phyloP scores from a whole-genome alignment of 345 rosid genomes.

The Hibiscus tridactylites region DNA sequence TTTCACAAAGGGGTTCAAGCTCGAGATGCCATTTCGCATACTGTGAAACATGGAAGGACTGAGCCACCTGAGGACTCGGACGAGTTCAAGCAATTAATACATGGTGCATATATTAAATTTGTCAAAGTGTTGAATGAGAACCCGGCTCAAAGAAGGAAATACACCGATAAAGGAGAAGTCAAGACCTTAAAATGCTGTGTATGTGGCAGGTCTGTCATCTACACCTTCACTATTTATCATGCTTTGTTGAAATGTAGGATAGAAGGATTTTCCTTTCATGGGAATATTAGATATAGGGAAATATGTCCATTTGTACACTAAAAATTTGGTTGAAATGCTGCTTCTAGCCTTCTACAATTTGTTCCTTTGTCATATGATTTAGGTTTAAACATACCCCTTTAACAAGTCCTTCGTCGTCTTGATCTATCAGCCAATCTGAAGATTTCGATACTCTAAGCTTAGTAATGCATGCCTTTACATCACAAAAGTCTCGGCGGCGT shows the following conservation, averaged over 20 bases:
- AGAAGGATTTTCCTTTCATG: not conserved
- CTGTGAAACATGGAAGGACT: conserved; percentile 4
- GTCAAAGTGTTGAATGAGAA: conserved; percentile 40
- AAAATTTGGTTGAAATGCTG: not conserved
- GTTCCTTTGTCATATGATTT: not conserved
- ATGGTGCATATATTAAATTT: conserved; percentile 33
- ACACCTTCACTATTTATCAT: not conserved
- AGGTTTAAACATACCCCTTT: not conserved
- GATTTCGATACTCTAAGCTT: conserved; percentile 32
- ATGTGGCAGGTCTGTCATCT: conserved; percentile 41
- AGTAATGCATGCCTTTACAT: conserved; percentile 32
- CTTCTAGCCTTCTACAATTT: not conserved
- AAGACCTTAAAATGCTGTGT: conserved; percentile 32
- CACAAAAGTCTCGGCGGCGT: not conserved
- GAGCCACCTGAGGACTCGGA: conserved; percentile 29
- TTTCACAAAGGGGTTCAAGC: conserved; percentile 18
- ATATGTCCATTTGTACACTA: not conserved
- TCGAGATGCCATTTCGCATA: not conserved
- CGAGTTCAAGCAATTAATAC: conserved; percentile 31
- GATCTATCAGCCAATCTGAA: conserved; percentile 26
- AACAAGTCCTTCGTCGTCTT: conserved; percentile 5
- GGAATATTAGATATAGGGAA: not conserved
- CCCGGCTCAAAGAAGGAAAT: conserved; percentile 28
- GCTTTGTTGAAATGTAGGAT: not conserved
- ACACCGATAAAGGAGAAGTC: conserved; percentile 21